Base-by-base conservation (phyloP, 139 green algal genomes). In the Chlamydomonas eustigma region DNA sequence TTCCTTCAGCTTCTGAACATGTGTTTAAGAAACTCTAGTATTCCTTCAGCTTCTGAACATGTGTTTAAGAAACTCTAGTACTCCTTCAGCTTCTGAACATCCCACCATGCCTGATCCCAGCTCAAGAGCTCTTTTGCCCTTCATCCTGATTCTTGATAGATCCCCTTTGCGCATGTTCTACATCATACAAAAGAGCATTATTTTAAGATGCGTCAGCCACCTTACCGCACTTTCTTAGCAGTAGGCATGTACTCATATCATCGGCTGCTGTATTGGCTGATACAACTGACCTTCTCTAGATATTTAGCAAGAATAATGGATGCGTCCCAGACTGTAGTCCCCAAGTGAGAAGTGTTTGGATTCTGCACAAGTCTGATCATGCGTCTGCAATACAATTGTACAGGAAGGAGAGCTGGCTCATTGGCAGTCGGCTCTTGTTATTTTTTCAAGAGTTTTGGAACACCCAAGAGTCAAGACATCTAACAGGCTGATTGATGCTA, bases 271-370 rank as follows among this genome's bases (percentile, higher is more conserved):
- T 30, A 18, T 30, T 35, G 28, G 6, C 32, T 79, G 28, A 2
- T 30, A 52, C 70, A 6, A 58, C 73, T 50, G 39, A 87, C 90
- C 85, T 93, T 94, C 50, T 97, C 93, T 4, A 97, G 79, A 65
- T 84, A 97, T 58, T 97, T 97, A n/a, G 92, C 90, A 2, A 96
- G 73, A 1, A 97, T 92, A 1, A 97, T 95, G 39, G 84, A 93
- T 1, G 92, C 90, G 73, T 97, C 93, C 93, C 93, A 97, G 1
- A 97, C 93, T 3, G 93, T 97, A 1, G 89, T 97, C 24, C 93
- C 93, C 37, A 97, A 78, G 79, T 97, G 89, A 38, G 91, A 68
- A 0, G 85, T 90, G 73, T 82, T 88, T 0, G 93, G 93, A 75
- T 97, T 89, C 74, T 76, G 71, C 6, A 34, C 31, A 31, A 76